phyloP scores from a whole-genome alignment of 2,329 filamentous ascomycete genomes.

The Cordyceps cateniannulata region DNA sequence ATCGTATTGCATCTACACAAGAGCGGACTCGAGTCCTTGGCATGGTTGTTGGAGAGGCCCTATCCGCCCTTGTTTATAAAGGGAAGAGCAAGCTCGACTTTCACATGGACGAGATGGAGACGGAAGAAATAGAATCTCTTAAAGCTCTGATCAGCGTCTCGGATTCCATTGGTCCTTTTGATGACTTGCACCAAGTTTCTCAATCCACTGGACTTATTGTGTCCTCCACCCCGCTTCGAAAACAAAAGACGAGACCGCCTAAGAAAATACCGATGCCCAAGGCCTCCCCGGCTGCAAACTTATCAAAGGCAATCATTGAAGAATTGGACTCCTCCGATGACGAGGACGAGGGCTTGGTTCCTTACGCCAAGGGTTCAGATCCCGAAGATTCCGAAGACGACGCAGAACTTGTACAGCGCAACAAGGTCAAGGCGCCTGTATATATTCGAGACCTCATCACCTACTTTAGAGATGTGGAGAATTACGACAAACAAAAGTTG shows the following conservation, averaged over 20 bases:
- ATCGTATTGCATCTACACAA: constrained; percentile 73
- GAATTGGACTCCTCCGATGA: constrained; percentile 56
- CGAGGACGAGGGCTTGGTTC: constrained; percentile 61
- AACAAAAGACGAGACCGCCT: constrained; percentile 19
- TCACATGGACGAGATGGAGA: constrained; percentile 70
- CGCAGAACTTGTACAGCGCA: constrained; percentile 73
- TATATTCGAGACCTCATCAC: constrained; percentile 81
- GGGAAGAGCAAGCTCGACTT: constrained; percentile 72
- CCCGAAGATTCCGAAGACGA: constrained; percentile 90
- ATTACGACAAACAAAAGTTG: constrained; percentile 76
- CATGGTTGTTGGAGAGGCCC: constrained; percentile 75
- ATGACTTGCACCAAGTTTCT: constrained; percentile 36
- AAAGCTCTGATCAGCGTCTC: constrained; percentile 55
- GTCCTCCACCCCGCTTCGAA: constrained; percentile 7
- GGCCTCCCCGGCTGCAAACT: constrained; percentile 21
- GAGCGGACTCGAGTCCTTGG: constrained; percentile 72
- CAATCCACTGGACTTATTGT: neutral
- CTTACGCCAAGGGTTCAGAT: constrained; percentile 84
- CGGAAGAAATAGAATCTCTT: constrained; percentile 69
- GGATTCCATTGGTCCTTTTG: constrained; percentile 56
- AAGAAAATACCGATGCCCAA: constrained; percentile 24
- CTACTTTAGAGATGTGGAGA: constrained; percentile 73
- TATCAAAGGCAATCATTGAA: constrained; percentile 51
- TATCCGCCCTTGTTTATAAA: constrained; percentile 58
- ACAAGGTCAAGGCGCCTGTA: constrained; percentile 79